These are phyloP conservation scores for Epithemia pelagica DNA, from an alignment of 108 stramenopile species.

Conservation along the genomic window DNA sequence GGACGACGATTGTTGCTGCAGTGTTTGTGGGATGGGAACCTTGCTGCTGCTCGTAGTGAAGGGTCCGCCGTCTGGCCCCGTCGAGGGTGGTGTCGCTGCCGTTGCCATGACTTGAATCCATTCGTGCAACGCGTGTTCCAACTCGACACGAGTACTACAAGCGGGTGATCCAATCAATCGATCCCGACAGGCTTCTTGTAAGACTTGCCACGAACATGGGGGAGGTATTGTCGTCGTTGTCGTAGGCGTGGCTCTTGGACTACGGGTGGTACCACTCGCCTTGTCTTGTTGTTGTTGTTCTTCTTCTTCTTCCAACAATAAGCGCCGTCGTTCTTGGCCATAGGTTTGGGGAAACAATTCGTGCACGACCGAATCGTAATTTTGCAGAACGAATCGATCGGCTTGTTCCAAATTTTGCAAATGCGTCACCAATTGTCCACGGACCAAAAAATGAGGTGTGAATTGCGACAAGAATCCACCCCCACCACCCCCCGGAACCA, in stretches of 20 bases:
- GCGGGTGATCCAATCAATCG: slow-evolving; percentile 58
- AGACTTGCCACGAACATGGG: slow-evolving; percentile 19
- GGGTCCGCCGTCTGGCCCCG: slow-evolving; percentile 5
- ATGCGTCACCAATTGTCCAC: slow-evolving; percentile 41
- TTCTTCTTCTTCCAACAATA: neutral
- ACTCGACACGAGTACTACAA: slow-evolving; percentile 49
- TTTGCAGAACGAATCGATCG: slow-evolving; percentile 58
- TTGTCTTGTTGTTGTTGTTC: neutral
- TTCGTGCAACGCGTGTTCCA: slow-evolving; percentile 33
- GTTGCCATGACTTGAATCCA: slow-evolving; percentile 37
- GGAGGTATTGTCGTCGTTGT: too few species aligned
- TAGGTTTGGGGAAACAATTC: too few species aligned
- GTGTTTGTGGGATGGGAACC: neutral
- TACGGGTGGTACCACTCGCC: neutral
- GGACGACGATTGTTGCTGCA: neutral
- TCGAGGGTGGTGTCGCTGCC: neutral
- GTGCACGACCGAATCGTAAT: slow-evolving; percentile 28
- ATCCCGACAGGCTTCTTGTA: slow-evolving; percentile 64
- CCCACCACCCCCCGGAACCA: slow-evolving; percentile 24
- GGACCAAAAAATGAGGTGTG: slow-evolving; percentile 55
- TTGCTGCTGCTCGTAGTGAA: too few species aligned
- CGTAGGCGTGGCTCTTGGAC: neutral
- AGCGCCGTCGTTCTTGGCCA: neutral
- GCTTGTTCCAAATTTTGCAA: slow-evolving; percentile 52
- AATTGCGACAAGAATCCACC: slow-evolving; percentile 37